phyloP scores from a whole-genome alignment of 768 basidiomycete species.

The Phlegmacium glaucopus region DNA sequence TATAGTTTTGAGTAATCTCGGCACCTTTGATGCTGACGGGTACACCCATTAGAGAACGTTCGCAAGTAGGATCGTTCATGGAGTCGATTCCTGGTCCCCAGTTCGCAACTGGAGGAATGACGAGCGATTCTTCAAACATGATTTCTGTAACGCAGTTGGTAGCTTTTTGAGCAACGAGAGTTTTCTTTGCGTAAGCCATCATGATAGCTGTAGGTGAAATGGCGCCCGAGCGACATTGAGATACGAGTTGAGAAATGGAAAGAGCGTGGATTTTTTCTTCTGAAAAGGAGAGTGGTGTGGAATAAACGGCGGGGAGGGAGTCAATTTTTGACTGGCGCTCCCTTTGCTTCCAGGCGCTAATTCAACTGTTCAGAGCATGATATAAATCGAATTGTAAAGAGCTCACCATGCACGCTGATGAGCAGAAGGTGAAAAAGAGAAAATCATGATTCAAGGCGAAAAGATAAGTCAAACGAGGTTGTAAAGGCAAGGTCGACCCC shows the following conservation, averaged over 20 bases:
- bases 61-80: slow-evolving; percentile 29
- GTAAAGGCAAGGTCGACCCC: slow-evolving; percentile 14
- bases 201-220: slow-evolving; percentile 42
- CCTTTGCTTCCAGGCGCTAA: slow-evolving; percentile 43
- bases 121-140: slow-evolving; percentile 48
- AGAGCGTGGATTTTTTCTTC: slow-evolving; percentile 49
- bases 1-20: slow-evolving; percentile 4
- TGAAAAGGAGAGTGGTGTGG: slow-evolving; percentile 36
- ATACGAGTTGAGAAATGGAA: slow-evolving; percentile 43
- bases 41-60: slow-evolving; percentile 58
- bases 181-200: slow-evolving; percentile 51
- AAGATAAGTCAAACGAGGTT: slow-evolving; percentile 17
- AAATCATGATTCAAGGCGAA: slow-evolving; percentile 29
- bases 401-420: slow-evolving; percentile 41
- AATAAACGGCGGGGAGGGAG: slow-evolving; percentile 35
- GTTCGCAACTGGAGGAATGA: slow-evolving; percentile 33
- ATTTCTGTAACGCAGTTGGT: slow-evolving; percentile 72
- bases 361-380: too few species aligned
- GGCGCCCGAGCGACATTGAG: slow-evolving; percentile 38
- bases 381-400: too few species aligned
- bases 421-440: slow-evolving; percentile 31
- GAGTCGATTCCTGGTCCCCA: slow-evolving; percentile 38
- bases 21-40: slow-evolving; percentile 68
- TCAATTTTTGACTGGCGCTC: slow-evolving; percentile 42
- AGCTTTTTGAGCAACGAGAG: slow-evolving; percentile 47